phyloP scores from a whole-genome alignment of 345 rosid genomes.

The Boechera retrofracta region DNA sequence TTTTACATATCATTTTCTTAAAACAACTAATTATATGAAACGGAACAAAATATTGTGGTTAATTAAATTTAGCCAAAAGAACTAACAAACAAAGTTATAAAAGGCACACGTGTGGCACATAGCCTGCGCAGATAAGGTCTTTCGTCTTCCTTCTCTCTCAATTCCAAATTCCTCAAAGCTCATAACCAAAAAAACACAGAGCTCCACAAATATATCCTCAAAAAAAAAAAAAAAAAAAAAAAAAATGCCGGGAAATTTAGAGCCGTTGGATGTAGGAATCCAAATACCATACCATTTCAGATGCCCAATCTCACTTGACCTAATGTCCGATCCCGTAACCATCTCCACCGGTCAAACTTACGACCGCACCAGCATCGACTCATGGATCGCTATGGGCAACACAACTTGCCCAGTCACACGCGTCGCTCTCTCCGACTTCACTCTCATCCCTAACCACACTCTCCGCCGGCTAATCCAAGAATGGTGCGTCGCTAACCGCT shows the following conservation, averaged over 20 bases:
- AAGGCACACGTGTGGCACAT: constrained; percentile 76
- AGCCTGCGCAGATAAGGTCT: constrained; percentile 55
- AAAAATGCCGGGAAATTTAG: constrained; percentile 67
- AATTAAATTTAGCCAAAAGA: constrained; percentile 5
- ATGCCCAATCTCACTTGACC: constrained; percentile 94
- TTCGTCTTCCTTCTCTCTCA: constrained; percentile 37
- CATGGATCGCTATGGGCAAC: constrained; percentile 95
- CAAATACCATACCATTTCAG: constrained; percentile 94
- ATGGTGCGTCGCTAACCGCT: constrained; percentile 93
- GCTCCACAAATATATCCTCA: background rate
- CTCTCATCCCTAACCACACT: constrained; percentile 94
- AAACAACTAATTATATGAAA: background rate
- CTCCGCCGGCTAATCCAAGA: constrained; percentile 97
- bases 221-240: constrained; percentile 14
- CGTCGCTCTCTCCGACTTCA: constrained; percentile 71
- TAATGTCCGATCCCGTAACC: constrained; percentile 97
- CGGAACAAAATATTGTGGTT: background rate
- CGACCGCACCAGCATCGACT: constrained; percentile 94
- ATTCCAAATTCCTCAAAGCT: constrained; percentile 16
- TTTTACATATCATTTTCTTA: background rate
- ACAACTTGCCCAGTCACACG: constrained; percentile 95
- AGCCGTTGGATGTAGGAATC: constrained; percentile 75
- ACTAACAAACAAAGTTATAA: constrained; percentile 51
- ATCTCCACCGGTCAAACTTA: constrained; percentile 93
- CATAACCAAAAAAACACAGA: background rate